phyloP scores from a whole-genome alignment of 306 rosid genomes.

The Vicia sativa region DNA sequence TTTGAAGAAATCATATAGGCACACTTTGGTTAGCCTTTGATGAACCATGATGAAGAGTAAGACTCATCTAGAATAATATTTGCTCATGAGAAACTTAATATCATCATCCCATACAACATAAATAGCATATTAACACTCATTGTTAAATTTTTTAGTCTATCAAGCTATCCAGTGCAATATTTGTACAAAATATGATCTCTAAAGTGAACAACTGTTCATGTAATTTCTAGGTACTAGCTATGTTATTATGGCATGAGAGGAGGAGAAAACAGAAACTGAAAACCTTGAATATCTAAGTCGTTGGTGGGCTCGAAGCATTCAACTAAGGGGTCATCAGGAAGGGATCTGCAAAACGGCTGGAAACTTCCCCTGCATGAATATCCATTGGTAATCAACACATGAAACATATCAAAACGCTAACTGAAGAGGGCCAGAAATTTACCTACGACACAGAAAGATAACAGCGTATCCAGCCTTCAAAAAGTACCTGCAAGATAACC shows the following conservation, averaged over 20 bases:
- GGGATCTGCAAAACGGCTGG: slow-evolving; percentile 90
- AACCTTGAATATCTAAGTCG: slow-evolving; percentile 67
- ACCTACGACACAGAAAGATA: slow-evolving; percentile 79
- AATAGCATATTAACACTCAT: background rate
- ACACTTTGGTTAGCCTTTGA: slow-evolving; percentile 7
- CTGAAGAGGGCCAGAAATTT: slow-evolving; percentile 18
- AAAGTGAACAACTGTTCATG: slow-evolving; percentile 6
- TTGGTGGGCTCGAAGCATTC: slow-evolving; percentile 67
- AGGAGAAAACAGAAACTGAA: slow-evolving; percentile 23
- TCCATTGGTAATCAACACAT: slow-evolving; percentile 23
- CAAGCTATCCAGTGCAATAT: background rate
- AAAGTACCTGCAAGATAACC: slow-evolving; percentile 65
- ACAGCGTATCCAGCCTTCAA: slow-evolving; percentile 93
- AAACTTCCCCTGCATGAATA: slow-evolving; percentile 68
- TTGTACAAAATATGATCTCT: background rate
- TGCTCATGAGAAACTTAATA: slow-evolving; percentile 18
- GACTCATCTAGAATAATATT: slow-evolving; percentile 12
- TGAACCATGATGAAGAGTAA: slow-evolving; percentile 4
- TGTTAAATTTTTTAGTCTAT: slow-evolving; percentile 15
- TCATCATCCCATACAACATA: slow-evolving; percentile 6
- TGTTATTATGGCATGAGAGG: slow-evolving; percentile 14
- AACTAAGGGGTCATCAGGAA: slow-evolving; percentile 87
- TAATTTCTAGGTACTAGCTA: background rate
- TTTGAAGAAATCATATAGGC: slow-evolving; percentile 10
- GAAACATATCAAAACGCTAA: background rate